Conservation (phyloP, 2,329 filamentous ascomycete genomes). For the Sarocladium oryzae region DNA sequence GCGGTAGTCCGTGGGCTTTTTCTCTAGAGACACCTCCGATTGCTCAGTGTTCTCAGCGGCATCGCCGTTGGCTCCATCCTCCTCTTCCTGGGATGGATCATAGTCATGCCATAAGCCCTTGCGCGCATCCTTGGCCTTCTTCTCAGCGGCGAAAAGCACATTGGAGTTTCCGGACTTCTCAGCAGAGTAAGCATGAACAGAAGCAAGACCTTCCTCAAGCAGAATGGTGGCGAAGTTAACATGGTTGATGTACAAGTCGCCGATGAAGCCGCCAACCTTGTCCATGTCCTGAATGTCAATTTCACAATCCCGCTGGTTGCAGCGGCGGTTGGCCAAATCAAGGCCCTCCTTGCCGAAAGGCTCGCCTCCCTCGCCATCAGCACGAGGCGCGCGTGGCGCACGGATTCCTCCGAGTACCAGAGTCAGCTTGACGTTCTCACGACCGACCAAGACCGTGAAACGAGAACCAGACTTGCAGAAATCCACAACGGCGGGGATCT, state of each 20-base stretch:
- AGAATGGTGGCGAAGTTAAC: conserved; percentile 93
- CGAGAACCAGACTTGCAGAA: conserved; percentile 96
- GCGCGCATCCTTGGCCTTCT: conserved; percentile 78
- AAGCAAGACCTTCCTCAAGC: conserved; percentile 88
- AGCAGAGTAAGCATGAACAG: conserved; percentile 89
- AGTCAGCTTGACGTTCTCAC: conserved; percentile 90
- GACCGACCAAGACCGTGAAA: conserved; percentile 85
- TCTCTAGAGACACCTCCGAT: conserved; percentile 48
- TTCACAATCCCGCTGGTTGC: conserved; percentile 91
- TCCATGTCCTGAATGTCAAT: conserved; percentile 92
- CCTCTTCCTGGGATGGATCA: conserved; percentile 80
- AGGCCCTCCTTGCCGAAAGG: conserved; percentile 93
- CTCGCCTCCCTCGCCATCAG: conserved; percentile 71
- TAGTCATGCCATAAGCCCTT: conserved; percentile 93
- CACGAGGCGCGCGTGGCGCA: conserved; percentile 76
- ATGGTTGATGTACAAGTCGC: conserved; percentile 84
- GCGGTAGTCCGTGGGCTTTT: conserved; percentile 76
- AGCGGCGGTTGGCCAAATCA: conserved; percentile 81
- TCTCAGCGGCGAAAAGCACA: conserved; percentile 82
- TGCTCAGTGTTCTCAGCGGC: conserved; percentile 45
- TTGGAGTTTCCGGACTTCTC: conserved; percentile 87
- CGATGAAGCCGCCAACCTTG: conserved; percentile 96
- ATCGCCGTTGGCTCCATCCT: conserved; percentile 42
- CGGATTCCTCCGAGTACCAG: conserved; percentile 91
- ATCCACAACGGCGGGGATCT: conserved; percentile 87